Conservation (phyloP, 495 filamentous ascomycete genomes). For the Talaromyces wortmannii region DNA sequence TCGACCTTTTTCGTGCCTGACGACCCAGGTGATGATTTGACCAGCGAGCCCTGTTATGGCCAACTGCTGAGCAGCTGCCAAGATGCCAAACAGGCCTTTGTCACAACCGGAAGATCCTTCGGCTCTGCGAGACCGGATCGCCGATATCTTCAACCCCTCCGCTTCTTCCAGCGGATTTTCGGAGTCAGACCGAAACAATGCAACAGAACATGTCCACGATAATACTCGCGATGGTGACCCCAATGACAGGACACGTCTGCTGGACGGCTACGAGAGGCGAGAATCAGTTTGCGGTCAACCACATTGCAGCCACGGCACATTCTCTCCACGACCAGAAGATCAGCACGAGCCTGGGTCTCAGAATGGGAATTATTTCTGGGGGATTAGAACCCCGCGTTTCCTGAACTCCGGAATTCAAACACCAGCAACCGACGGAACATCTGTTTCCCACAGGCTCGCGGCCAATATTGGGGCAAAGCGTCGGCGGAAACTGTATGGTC, state of each 20-base stretch:
- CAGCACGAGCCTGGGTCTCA: neutral
- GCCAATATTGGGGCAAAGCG: conserved; percentile 53
- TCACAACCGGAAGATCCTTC: conserved; percentile 8
- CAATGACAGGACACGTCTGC: conserved; percentile 25
- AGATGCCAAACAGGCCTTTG: conserved; percentile 1
- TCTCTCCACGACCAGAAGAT: conserved; percentile 45
- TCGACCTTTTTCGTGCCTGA: neutral
- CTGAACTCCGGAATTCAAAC: conserved; percentile 1
- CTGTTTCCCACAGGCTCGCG: conserved; percentile 49
- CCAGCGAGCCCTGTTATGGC: too few relatives aligned
- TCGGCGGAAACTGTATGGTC: conserved; percentile 47
- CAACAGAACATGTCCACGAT: conserved; percentile 1
- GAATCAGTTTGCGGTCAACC: conserved; percentile 31
- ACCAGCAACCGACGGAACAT: neutral
- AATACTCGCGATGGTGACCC: conserved; percentile 2
- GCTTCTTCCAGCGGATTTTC: conserved; percentile 1
- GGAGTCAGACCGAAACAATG: conserved; percentile 2
- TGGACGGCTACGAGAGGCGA: conserved; percentile 29
- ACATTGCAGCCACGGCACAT: conserved; percentile 70
- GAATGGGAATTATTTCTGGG: neutral
- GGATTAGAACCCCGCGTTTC: neutral
- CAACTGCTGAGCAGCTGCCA: neutral
- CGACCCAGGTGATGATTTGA: too few relatives aligned
- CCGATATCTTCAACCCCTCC: conserved; percentile 23
- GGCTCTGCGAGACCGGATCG: conserved; percentile 28